Base-by-base conservation (phyloP, 139 green algal genomes). In the Auxenochlorella pyrenoidosa region DNA sequence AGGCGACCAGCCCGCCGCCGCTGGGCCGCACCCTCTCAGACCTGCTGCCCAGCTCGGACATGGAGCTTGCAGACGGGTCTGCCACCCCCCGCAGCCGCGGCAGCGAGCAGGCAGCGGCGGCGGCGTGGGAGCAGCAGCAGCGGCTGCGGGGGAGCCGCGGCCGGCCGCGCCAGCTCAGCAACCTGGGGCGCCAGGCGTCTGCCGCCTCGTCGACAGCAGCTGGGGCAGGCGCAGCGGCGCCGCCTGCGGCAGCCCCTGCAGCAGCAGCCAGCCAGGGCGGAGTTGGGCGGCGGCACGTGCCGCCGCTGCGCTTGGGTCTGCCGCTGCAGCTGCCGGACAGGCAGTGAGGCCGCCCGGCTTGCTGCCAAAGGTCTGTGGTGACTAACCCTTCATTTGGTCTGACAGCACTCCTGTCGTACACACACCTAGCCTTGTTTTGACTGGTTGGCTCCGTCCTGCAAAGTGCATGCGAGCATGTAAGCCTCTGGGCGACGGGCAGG, bases 1-100 rank as follows among this genome's bases (percentile, higher is more conserved):
- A 85, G 63, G 80, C 43, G 26, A 77, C 80, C 30, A 85, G 80
- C 63, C 80, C 80, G 38, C 13, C 28, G 40, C 28, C 68, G 2
- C 80, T 85, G 80, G 40, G 40, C 38, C 80, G 43, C 63, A 85
- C 63, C 60, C 26, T 32, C 32, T 77, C 63, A 32, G 80, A 85
- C 60, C 63, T 58, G 59, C 58, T 38, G 79, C 59, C 26, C 1
- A 21, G 10, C 34, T 43, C 34, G 6, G 80, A 75, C 21, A 43
- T 75, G 40, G 30, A 38, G 32, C 22, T 70, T 13, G 54, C 58
- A 26, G 80, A 85, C 28, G 80, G 80, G 12, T 41, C 41, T 4
- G 18, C 18, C 40, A 85, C 80, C 0, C 80, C 80, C 32, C 79
- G 79, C 58, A 68, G 80, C 80, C 43, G 75, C 0, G 75, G 75